phyloP scores from a whole-genome alignment of 1,284 basidiomycete species.

The Tilletia indica region DNA sequence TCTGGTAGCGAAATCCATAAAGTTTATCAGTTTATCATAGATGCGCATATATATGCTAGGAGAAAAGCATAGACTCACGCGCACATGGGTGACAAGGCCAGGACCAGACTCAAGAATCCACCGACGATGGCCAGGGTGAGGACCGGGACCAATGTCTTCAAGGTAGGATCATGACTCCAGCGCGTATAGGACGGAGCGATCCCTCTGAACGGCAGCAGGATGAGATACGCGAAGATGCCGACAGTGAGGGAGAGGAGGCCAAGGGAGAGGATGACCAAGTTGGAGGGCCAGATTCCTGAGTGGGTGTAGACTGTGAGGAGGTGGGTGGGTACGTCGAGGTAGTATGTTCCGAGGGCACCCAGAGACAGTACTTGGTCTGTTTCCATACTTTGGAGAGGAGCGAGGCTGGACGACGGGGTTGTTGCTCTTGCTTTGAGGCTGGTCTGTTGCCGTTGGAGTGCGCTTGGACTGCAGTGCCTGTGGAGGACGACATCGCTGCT shows the following conservation, averaged over 20 bases:
- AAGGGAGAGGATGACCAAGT: conserved; percentile 23
- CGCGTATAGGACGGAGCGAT: conserved; percentile 27
- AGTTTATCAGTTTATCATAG: no score
- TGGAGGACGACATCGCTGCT: no score
- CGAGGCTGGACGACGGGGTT: background rate
- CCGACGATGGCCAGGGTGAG: conserved; percentile 32
- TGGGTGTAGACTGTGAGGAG: conserved; percentile 25
- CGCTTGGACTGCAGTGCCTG: no score
- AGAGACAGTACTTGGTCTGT: conserved; percentile 36
- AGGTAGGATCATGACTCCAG: conserved; percentile 26
- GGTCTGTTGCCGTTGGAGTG: no score
- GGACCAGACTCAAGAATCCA: conserved; percentile 27
- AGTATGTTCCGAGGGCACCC: conserved; percentile 25
- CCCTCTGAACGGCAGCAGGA: conserved; percentile 30
- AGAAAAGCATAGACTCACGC: conserved; percentile 19
- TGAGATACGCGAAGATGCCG: conserved; percentile 27
- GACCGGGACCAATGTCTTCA: conserved; percentile 26
- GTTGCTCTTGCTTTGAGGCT: background rate
- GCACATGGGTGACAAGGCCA: conserved; percentile 31
- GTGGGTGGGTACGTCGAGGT: conserved; percentile 33
- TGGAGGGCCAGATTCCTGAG: background rate
- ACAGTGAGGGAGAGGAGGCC: conserved; percentile 25
- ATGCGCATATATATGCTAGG: no score
- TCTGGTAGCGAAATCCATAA: background rate
- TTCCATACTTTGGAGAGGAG: conserved; percentile 31